Conservation (phyloP, 2,329 filamentous ascomycete species). For the Albophoma yamanashiensis region DNA sequence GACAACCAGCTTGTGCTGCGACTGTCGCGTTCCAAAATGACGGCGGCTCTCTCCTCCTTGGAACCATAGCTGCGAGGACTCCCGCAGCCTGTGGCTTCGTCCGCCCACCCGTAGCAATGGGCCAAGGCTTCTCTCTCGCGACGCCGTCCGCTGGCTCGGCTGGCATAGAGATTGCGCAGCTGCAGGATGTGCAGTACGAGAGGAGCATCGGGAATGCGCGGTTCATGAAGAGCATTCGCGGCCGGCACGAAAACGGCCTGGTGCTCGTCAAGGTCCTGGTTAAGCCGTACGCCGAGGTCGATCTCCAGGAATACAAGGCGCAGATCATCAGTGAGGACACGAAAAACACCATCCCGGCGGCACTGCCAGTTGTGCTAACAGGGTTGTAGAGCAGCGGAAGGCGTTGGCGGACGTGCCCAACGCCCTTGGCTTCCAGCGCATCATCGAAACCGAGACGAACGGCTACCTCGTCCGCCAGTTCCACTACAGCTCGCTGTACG, state of each 20-base stretch:
- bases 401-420: conserved; percentile 78
- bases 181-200: conserved; percentile 85
- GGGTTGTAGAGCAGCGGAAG: conserved; percentile 59
- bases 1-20: not conserved
- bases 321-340: conserved; percentile 57
- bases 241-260: conserved; percentile 78
- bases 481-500: conserved; percentile 93
- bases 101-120: conserved; percentile 47
- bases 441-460: conserved; percentile 83
- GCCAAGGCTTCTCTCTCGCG: conserved; percentile 90
- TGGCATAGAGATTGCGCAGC: conserved; percentile 86
- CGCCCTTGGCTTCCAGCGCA: conserved; percentile 78
- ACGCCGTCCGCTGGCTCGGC: conserved; percentile 85
- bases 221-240: conserved; percentile 94
- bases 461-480: conserved; percentile 92
- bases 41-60: not conserved
- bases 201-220: conserved; percentile 82
- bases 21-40: not conserved
- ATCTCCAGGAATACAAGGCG: conserved; percentile 68
- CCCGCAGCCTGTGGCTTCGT: not conserved
- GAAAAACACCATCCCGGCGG: not conserved
- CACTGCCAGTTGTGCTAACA: not conserved
- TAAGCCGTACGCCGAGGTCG: conserved; percentile 78
- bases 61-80: not conserved
- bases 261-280: conserved; percentile 92